Base-by-base conservation (phyloP, 163 green algal genomes). In the Dunaliella salina region DNA sequence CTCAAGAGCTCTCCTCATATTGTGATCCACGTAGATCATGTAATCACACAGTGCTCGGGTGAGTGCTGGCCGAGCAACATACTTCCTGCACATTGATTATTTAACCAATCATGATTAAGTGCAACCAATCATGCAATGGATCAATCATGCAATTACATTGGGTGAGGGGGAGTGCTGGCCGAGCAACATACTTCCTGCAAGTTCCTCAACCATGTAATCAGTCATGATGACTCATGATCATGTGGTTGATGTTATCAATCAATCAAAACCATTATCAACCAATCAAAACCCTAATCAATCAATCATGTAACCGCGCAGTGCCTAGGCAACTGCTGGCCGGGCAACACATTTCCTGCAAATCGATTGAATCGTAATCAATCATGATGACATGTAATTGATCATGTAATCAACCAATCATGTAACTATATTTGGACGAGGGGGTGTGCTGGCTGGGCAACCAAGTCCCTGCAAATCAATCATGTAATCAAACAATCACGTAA, bases 61-160 rank as follows among this genome's bases (percentile, higher is more conserved):
- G 26, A 97, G 91, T n/a, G 87, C 79, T 0, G 93, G 92, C 3
- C 93, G 83, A 0, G 63, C 80, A 12, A 93, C 92, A 86, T 96
- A 97, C 89, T 95, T 95, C 63, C 71, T 81, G 63, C 46, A 69
- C 40, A 50, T 50, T 30, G n/a, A n/a, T n/a, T n/a, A n/a, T n/a
- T n/a, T n/a, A n/a, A n/a, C n/a, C n/a, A n/a, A n/a, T n/a, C n/a
- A n/a, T n/a, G n/a, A n/a, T n/a, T n/a, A n/a, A n/a, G n/a, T n/a
- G n/a, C n/a, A n/a, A n/a, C n/a, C n/a, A n/a, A n/a, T n/a, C n/a
- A n/a, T n/a, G n/a, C n/a, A n/a, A n/a, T n/a, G n/a, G n/a, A n/a
- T n/a, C n/a, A n/a, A 96, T 84, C 84, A 96, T 93, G 92, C 96
- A 97, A 89, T 97, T 93, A 57, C 90, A 94, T 82, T 96, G 90